A percentile compares a stretch with the other conserved stretches of the same genome.
Conservation (phyloP, 1,284 basidiomycete species). For the Tilletia caries region DNA sequence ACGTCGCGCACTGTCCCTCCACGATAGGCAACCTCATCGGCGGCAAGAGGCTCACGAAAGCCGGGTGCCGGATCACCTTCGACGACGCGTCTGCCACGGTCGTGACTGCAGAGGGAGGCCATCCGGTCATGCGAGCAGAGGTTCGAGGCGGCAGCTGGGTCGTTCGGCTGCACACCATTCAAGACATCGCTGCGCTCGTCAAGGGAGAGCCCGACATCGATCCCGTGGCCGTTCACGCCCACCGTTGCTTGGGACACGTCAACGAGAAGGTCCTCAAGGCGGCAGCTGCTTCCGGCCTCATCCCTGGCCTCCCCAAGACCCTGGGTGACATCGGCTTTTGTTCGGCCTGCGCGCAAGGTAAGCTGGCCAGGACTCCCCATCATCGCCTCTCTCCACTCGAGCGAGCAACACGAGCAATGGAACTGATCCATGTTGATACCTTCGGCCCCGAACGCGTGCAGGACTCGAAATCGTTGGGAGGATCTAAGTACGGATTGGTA, state of each 20-base stretch:
- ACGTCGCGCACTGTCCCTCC: neutral
- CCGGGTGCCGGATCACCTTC: conserved; percentile 1
- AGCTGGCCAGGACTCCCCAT: neutral
- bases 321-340: neutral
- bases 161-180: neutral
- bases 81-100: neutral
- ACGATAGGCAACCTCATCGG: neutral
- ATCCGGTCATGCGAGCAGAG: neutral
- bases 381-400: neutral
- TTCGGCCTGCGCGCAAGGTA: conserved; percentile 1
- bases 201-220: neutral
- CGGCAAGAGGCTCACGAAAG: conserved; percentile 9
- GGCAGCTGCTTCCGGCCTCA: neutral
- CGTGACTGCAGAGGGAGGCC: neutral
- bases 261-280: neutral
- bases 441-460: neutral
- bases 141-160: neutral
- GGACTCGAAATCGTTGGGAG: neutral
- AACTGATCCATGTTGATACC: conserved; percentile 7
- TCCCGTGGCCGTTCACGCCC: neutral
- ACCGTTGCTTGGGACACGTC: neutral
- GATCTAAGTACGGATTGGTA: neutral
- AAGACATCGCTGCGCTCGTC: neutral
- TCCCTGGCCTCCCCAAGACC: neutral
- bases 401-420: conserved; percentile 2